Conservation (phyloP, 495 filamentous ascomycete species). For the Acidiella bohemica region DNA sequence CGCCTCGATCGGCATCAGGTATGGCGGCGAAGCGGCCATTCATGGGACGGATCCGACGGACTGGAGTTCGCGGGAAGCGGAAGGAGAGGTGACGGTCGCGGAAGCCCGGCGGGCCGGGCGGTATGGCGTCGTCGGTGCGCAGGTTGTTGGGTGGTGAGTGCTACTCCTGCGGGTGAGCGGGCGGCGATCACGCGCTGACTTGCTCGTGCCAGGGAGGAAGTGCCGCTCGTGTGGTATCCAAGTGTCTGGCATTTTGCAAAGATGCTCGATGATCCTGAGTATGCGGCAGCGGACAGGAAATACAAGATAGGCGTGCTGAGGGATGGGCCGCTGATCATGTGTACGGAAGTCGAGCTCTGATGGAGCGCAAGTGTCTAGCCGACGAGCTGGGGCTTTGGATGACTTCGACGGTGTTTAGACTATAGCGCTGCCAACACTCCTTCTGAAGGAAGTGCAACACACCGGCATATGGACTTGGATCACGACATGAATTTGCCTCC, state of each 20-base stretch:
- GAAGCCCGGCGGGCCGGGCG: neutral
- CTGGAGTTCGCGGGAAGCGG: neutral
- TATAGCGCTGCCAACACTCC: too few species aligned
- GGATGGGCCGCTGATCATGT: slow-evolving; percentile 3
- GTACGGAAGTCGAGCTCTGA: slow-evolving; percentile 6
- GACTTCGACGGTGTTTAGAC: too few species aligned
- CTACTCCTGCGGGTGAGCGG: too few species aligned
- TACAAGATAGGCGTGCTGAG: slow-evolving; percentile 9
- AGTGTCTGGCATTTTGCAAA: slow-evolving; percentile 13
- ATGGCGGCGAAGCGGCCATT: slow-evolving; percentile 1
- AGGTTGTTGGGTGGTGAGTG: slow-evolving; percentile 5
- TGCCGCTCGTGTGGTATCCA: slow-evolving; percentile 7
- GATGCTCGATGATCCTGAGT: slow-evolving; percentile 11
- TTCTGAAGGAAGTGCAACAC: too few species aligned
- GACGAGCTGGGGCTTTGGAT: too few species aligned
- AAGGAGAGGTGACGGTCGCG: slow-evolving; percentile 3
- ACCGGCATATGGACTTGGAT: too few species aligned
- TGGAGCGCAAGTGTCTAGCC: too few species aligned
- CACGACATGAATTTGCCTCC: too few species aligned
- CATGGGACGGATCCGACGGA: neutral
- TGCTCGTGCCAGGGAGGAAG: too few species aligned
- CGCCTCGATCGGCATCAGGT: slow-evolving; percentile 1
- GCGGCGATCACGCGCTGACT: too few species aligned
- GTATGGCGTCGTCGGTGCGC: neutral
- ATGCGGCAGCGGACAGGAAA: slow-evolving; percentile 10